A percentile compares a stretch with the other conserved stretches of the same genome.
Evolutionary conservation across 257 asterid genomes (phyloP).

Genomic region (Solanum piurae): DNA sequence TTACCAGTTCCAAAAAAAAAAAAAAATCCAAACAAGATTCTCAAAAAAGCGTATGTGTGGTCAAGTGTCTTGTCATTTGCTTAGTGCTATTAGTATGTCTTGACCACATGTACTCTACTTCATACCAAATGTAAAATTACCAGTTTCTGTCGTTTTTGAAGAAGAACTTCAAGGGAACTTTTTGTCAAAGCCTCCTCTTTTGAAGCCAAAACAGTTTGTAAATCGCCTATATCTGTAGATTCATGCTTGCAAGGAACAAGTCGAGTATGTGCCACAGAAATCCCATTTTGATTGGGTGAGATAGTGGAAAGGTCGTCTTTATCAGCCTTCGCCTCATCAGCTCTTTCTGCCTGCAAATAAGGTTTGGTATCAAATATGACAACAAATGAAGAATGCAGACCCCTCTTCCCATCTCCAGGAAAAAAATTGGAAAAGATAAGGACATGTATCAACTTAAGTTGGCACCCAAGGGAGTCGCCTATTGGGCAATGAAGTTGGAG

Average conservation of each 20-base stretch:
- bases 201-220: constrained; percentile 9
- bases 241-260: constrained; percentile 2
- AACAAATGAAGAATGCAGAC: background rate
- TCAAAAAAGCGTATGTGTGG: background rate
- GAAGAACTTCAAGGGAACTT: constrained; percentile 37
- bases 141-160: constrained; percentile 28
- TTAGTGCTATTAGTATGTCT: background rate
- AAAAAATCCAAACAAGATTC: background rate
- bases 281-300: background rate
- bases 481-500: background rate
- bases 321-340: background rate
- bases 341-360: constrained; percentile 13
- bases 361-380: background rate
- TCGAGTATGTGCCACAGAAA: constrained; percentile 6
- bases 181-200: constrained; percentile 14
- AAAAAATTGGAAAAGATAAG: background rate
- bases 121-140: constrained; percentile 18
- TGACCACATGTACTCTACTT: background rate
- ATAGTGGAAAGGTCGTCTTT: background rate
- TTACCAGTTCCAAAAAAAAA: background rate
- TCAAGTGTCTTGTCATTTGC: background rate
- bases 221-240: background rate
- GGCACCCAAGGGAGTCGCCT: background rate
- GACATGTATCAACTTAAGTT: background rate
- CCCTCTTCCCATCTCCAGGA: background rate